Base-by-base conservation (phyloP, 228 moss, liverwort and hornwort genomes). In the Sphagnum magellanicum region DNA sequence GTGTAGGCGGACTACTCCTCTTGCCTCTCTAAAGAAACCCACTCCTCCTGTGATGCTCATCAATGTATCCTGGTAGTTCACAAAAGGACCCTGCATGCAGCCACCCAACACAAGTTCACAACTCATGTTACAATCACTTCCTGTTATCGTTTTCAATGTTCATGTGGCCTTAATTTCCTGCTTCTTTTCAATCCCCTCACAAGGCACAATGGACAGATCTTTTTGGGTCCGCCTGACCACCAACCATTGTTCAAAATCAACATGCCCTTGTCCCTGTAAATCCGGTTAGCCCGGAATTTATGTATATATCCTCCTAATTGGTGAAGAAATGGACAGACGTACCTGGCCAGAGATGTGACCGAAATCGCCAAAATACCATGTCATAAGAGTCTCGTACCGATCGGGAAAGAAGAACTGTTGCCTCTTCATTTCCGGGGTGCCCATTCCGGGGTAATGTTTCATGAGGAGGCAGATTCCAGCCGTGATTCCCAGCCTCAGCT, bases 351-450 rank as follows among this genome's bases (percentile, higher is more conserved):
- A 65, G 15, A 83, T 74, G 53, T 83, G 78, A 6, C 87, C 87
- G 76, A 87, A 59, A 77, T 87, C 87, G 46, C 87, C 87, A 70
- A 87, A 87, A 72, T 87, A 81, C 80, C 80, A 87, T 53, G 80
- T 78, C 80, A 81, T 83, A 66, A 83, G 74, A 12, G 87, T 83
- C 76, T 87, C 86, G 52, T 86, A 86, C 69, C 83, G 80, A 70
- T 86, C 83, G 0, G 87, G 50, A 0, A 76, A 73, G 72, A 87
- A 87, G 70, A 78, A 83, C 5, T 53, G 60, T 67, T 81, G 51
- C 0, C 76, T 32, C 4, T 73, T 83, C 55, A 83, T 67, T 46
- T 80, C 83, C 0, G 74, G 67, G 59, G 83, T 78, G 5, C 87
- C 87, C 3, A 69, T 60, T 17, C 83, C 87, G 2, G 87, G 87